A percentile compares a stretch with the other conserved stretches of the same genome.
Conservation (phyloP, 163 green algal species). For the Picocystis sp. region DNA sequence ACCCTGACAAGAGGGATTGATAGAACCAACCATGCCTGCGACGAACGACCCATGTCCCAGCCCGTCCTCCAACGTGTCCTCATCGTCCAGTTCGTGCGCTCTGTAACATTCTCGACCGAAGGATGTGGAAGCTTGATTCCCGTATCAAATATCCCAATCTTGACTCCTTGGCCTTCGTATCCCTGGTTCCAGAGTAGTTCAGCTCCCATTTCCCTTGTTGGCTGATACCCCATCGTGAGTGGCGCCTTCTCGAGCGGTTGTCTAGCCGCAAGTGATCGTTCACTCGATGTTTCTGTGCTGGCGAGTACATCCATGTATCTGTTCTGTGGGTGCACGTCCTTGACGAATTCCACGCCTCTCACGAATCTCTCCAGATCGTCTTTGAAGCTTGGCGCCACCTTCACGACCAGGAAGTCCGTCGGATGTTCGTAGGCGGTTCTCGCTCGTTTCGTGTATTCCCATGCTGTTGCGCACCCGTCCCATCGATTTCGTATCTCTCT, state of each 20-base stretch:
- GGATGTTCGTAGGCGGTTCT: slow-evolving; percentile 52
- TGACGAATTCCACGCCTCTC: not conserved
- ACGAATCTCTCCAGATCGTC: too few relatives aligned
- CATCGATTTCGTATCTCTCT: slow-evolving; percentile 10
- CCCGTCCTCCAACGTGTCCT: slow-evolving; percentile 77
- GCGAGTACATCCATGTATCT: not conserved
- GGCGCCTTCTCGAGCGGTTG: not conserved
- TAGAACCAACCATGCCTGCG: slow-evolving; percentile 74
- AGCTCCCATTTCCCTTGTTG: slow-evolving; percentile 24
- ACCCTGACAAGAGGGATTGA: slow-evolving; percentile 57
- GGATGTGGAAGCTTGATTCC: slow-evolving; percentile 74
- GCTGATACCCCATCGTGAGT: not conserved
- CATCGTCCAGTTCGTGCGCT: slow-evolving; percentile 77
- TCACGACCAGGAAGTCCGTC: slow-evolving; percentile 76
- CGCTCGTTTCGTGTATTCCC: slow-evolving; percentile 45
- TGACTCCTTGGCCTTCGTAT: slow-evolving; percentile 47
- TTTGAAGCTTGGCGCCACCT: not conserved
- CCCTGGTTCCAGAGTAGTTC: slow-evolving; percentile 50
- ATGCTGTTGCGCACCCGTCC: slow-evolving; percentile 9
- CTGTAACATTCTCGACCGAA: too few relatives aligned
- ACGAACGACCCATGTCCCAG: slow-evolving; percentile 95
- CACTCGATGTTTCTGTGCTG: not conserved
- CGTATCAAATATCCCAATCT: slow-evolving; percentile 95
- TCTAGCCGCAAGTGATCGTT: not conserved
- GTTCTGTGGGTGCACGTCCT: not conserved